These are phyloP conservation scores for Nemania sp. DNA, from an alignment of 2,329 filamentous ascomycete genomes.

Conservation along the genomic window DNA sequence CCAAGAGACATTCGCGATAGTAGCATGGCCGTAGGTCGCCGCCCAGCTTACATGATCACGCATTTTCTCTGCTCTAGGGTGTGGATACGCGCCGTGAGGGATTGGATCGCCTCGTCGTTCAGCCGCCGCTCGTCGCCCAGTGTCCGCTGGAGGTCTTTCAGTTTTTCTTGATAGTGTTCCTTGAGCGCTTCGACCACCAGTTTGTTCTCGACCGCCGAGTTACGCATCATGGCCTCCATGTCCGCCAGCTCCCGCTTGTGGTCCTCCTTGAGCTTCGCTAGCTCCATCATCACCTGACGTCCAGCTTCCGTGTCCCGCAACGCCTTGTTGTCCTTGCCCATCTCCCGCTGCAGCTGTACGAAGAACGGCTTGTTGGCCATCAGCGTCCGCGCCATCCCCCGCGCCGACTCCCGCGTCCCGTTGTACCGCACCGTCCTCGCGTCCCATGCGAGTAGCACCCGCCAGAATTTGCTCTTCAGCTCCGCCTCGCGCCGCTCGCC, in stretches of 20 bases:
- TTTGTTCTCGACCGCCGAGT: constrained; percentile 46
- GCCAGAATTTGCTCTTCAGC: constrained; percentile 55
- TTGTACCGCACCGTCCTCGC: constrained; percentile 45
- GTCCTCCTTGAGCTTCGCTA: constrained; percentile 67
- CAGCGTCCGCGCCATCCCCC: constrained; percentile 39
- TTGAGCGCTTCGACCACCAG: constrained; percentile 44
- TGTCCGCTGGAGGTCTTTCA: constrained; percentile 46
- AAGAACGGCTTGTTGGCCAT: constrained; percentile 74
- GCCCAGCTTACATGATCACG: constrained; percentile 44
- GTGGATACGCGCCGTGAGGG: constrained; percentile 44
- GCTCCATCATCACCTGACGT: constrained; percentile 68
- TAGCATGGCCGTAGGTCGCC: background rate
- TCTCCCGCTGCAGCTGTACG: constrained; percentile 74
- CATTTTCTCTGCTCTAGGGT: constrained; percentile 45
- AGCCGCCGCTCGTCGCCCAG: constrained; percentile 47
- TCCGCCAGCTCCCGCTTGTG: constrained; percentile 69
- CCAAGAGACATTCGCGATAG: background rate
- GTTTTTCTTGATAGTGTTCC: constrained; percentile 44
- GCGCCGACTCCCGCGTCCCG: constrained; percentile 44
- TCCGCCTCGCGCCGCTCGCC: constrained; percentile 48
- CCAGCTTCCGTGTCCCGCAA: constrained; percentile 59
- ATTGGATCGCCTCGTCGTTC: constrained; percentile 45
- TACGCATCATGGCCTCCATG: constrained; percentile 60
- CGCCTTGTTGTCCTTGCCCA: constrained; percentile 68
- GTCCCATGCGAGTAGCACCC: constrained; percentile 51